Conservation (phyloP, 805 yeast species). For the Blastobotrys terrestris region DNA sequence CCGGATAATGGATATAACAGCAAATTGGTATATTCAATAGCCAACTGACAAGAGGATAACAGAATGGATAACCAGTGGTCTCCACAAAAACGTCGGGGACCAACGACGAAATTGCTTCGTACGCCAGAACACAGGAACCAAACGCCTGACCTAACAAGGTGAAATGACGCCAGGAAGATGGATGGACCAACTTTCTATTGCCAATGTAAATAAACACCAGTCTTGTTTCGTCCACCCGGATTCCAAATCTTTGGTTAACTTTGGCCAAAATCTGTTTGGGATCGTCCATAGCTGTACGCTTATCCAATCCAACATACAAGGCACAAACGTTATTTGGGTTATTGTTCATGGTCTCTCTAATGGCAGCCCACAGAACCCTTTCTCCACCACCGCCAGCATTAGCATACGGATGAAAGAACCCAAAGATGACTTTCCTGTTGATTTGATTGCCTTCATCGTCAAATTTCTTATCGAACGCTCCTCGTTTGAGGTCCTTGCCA, state of each 20-base stretch:
- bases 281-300: constrained; percentile 27
- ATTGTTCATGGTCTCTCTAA: constrained; percentile 54
- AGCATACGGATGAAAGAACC: constrained; percentile 93
- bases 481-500: neutral
- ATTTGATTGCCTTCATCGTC: constrained; percentile 15
- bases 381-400: constrained; percentile 99
- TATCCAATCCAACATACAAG: constrained; percentile 63
- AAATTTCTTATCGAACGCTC: constrained; percentile 5
- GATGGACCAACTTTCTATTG: constrained; percentile 57
- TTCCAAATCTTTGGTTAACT: constrained; percentile 43
- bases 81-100: constrained; percentile 89
- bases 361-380: constrained; percentile 92
- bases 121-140: constrained; percentile 63
- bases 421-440: constrained; percentile 47
- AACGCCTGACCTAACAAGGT: constrained; percentile 84
- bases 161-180: constrained; percentile 65
- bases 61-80: constrained; percentile 90
- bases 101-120: constrained; percentile 62
- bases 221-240: constrained; percentile 42
- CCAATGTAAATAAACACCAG: constrained; percentile 58
- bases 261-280: constrained; percentile 42
- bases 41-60: constrained; percentile 58
- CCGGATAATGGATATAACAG: constrained; percentile 93
- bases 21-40: constrained; percentile 66
- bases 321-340: constrained; percentile 49